Evolutionary conservation across 1,284 basidiomycete species (phyloP).

Genomic region (Porogramme epimiltina): DNA sequence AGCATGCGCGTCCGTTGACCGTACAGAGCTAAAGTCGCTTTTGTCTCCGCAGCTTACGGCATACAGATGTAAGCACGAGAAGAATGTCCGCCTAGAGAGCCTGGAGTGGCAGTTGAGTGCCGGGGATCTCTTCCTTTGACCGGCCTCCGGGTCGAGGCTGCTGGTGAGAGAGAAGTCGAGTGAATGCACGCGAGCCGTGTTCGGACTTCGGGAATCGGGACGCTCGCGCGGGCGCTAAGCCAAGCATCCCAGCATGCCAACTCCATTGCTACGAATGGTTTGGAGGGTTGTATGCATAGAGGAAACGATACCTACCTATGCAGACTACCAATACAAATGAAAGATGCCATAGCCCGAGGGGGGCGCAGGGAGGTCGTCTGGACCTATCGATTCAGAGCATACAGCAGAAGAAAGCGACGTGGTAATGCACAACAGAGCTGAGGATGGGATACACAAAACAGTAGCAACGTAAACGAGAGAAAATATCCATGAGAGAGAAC

Average conservation of each 20-base stretch:
- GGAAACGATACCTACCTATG: no score
- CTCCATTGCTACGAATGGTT: no score
- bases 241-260: no score
- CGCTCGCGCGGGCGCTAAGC: no score
- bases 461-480: conserved; percentile 6
- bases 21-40: conserved; percentile 5
- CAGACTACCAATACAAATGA: no score
- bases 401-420: conserved; percentile 23
- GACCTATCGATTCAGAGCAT: conserved; percentile 20
- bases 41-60: conserved; percentile 6
- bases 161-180: neutral
- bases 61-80: conserved; percentile 4
- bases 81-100: neutral
- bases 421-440: conserved; percentile 26
- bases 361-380: no score
- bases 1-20: conserved; percentile 17
- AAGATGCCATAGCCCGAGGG: no score
- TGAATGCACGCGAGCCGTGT: no score
- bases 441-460: conserved; percentile 16
- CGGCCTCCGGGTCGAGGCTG: no score
- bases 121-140: no score
- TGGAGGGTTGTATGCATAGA: no score
- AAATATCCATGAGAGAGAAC: conserved; percentile 8
- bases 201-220: no score
- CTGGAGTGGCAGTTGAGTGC: neutral